phyloP scores from a whole-genome alignment of 345 rosid species.

The Bretschneidera sinensis region DNA sequence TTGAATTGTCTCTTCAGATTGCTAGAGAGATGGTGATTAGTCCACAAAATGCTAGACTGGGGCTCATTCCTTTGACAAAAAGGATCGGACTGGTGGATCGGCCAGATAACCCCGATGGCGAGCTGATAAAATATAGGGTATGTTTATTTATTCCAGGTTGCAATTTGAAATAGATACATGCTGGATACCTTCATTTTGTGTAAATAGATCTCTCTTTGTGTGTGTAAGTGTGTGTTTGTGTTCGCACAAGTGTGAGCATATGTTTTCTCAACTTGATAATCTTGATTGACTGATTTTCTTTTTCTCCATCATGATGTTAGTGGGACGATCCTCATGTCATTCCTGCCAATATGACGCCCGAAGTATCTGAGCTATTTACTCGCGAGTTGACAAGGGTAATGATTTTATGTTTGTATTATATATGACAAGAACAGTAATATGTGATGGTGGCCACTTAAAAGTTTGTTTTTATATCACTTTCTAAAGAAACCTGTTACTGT shows the following conservation, averaged over 20 bases:
- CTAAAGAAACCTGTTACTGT: background rate
- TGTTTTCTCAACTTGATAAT: background rate
- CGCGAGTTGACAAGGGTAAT: slow-evolving; percentile 88
- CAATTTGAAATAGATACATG: background rate
- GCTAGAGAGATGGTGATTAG: slow-evolving; percentile 98
- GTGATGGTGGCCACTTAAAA: background rate
- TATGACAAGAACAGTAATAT: background rate
- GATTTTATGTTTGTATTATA: slow-evolving; percentile 1
- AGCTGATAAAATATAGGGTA: slow-evolving; percentile 83
- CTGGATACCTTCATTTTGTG: background rate
- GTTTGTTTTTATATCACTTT: too few species aligned
- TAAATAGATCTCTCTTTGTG: background rate
- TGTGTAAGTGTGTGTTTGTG: background rate
- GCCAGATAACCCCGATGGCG: slow-evolving; percentile 70
- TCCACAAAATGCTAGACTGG: slow-evolving; percentile 82
- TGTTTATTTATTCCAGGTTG: slow-evolving; percentile 12
- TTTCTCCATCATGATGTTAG: slow-evolving; percentile 32
- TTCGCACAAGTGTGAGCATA: background rate
- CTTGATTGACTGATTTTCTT: slow-evolving; percentile 9
- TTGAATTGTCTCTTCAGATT: slow-evolving; percentile 45
- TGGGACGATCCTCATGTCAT: slow-evolving; percentile 90
- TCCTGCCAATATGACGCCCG: slow-evolving; percentile 82
- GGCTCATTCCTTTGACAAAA: slow-evolving; percentile 64
- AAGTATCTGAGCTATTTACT: slow-evolving; percentile 87
- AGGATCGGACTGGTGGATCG: slow-evolving; percentile 71